Base-by-base conservation (phyloP, 2,329 filamentous ascomycete genomes). In the Trichophaea hybrida region DNA sequence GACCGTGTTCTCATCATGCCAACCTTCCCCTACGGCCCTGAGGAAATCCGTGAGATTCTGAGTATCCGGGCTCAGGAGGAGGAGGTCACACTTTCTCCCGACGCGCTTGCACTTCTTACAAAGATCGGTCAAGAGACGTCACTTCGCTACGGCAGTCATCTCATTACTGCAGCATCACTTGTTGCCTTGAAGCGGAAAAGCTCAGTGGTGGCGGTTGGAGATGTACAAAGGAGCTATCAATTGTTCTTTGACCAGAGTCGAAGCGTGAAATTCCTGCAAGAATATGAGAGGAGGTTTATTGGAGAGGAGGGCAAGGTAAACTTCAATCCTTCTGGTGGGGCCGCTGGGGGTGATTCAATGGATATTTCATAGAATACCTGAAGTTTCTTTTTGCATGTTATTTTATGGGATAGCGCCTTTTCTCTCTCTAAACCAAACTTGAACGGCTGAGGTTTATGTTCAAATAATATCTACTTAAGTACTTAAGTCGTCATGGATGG, bases 1-100 rank as follows among this genome's bases (percentile, higher is more conserved):
- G 93, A 98, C 73, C 85, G 93, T 17, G 86, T 97, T 35, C 88
- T 94, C 69, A 98, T 98, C 70, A 88, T 98, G 72, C 93, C 88
- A 75, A 98, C 93, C 6, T 86, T 93, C 68, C 74, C 85, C 31
- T 98, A 98, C 75, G 78, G 75, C 40, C 73, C 78, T 5, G 87
- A 94, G 50, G 88, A 98, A 72, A 88, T 98, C 71, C 83, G 86
- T 68, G 86, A 97, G 73, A 98, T 98, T 64, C 77, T 98, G 10
- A 81, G 86, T 31, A 94, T 98, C 72, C 57, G 64, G 61, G 93
- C 93, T 7, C 85, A 91, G 70, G 93, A 98, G 73, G 93, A 98
- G 72, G 93, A 98, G 71, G 84, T 98, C 53, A 93, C 98, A 64
- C 75, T 96, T 37, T 87, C 87, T 0, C 79, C 90, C 5, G 90